Percentiles rank a stretch among this genome's conserved stretches.
Conservation (phyloP, 352 stramenopile species). For the Phytophthora pluvialis region DNA sequence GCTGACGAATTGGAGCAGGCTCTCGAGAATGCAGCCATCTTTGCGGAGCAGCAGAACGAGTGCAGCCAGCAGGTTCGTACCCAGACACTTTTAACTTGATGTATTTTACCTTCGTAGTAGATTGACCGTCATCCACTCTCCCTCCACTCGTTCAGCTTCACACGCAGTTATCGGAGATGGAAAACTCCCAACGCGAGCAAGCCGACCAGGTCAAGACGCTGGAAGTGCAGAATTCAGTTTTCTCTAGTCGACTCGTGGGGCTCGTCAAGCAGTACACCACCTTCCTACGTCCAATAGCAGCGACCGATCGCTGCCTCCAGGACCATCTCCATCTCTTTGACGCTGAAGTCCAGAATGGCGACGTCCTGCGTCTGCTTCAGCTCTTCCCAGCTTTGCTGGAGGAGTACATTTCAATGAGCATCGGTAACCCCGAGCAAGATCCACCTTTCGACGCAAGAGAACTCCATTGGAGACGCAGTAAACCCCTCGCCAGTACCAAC, state of each 20-base stretch:
- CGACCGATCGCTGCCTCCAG: constrained; percentile 21
- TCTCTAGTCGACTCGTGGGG: constrained; percentile 22
- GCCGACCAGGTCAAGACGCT: constrained; percentile 13
- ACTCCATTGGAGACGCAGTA: background rate
- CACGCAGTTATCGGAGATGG: constrained; percentile 20
- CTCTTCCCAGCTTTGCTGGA: constrained; percentile 60
- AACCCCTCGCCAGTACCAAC: background rate
- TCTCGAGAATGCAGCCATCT: constrained; percentile 32
- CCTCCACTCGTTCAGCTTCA: constrained; percentile 13
- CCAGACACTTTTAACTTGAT: background rate
- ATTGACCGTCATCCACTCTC: background rate
- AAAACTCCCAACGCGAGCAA: constrained; percentile 26
- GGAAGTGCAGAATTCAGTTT: constrained; percentile 14
- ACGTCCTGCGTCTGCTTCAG: constrained; percentile 54
- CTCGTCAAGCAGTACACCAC: constrained; percentile 33
- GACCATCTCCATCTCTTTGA: constrained; percentile 28
- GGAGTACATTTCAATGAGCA: constrained; percentile 37
- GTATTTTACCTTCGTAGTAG: background rate
- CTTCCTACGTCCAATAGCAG: constrained; percentile 19
- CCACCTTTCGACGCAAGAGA: background rate
- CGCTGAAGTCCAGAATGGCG: constrained; percentile 32
- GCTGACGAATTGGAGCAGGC: constrained; percentile 26
- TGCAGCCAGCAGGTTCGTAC: constrained; percentile 41
- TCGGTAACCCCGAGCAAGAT: background rate
- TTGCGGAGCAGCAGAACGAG: constrained; percentile 48